phyloP scores from a whole-genome alignment of 2,329 filamentous ascomycete genomes.

The Fusarium musae region DNA sequence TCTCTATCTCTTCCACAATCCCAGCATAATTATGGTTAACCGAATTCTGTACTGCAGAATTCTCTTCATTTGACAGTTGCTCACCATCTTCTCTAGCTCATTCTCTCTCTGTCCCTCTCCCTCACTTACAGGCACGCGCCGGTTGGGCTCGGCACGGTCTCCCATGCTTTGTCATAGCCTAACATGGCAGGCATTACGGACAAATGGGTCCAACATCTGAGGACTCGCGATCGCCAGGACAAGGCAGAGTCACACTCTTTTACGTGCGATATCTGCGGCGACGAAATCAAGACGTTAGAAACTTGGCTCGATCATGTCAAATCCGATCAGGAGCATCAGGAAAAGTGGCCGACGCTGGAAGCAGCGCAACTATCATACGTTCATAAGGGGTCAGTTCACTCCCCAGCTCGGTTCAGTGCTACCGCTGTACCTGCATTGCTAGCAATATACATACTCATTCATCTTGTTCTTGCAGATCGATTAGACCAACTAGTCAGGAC shows the following conservation, averaged over 20 bases:
- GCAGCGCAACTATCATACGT: slow-evolving; percentile 21
- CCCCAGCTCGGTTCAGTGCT: not conserved
- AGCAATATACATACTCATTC: slow-evolving; percentile 7
- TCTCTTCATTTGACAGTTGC: slow-evolving; percentile 4
- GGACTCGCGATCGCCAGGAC: slow-evolving; percentile 24
- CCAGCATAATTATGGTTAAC: slow-evolving; percentile 1
- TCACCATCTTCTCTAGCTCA: not conserved
- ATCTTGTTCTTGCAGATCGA: not conserved
- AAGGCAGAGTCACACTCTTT: slow-evolving; percentile 12
- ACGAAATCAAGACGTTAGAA: slow-evolving; percentile 41
- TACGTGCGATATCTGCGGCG: slow-evolving; percentile 33
- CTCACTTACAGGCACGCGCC: not conserved
- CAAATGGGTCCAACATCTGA: slow-evolving; percentile 35
- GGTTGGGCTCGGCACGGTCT: not conserved
- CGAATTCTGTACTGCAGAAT: slow-evolving; percentile 2
- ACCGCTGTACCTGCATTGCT: not conserved
- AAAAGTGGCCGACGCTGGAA: slow-evolving; percentile 24
- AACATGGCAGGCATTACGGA: slow-evolving; percentile 28
- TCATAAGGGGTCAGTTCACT: slow-evolving; percentile 7
- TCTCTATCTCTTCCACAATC: not conserved
- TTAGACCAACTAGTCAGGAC: not conserved
- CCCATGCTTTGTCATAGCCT: slow-evolving; percentile 15
- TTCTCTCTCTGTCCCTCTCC: not conserved
- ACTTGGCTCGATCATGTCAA: slow-evolving; percentile 44
- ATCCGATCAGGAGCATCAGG: slow-evolving; percentile 28